phyloP scores from a whole-genome alignment of 176 grass and related monocot genomes.

The Stipa capillata region DNA sequence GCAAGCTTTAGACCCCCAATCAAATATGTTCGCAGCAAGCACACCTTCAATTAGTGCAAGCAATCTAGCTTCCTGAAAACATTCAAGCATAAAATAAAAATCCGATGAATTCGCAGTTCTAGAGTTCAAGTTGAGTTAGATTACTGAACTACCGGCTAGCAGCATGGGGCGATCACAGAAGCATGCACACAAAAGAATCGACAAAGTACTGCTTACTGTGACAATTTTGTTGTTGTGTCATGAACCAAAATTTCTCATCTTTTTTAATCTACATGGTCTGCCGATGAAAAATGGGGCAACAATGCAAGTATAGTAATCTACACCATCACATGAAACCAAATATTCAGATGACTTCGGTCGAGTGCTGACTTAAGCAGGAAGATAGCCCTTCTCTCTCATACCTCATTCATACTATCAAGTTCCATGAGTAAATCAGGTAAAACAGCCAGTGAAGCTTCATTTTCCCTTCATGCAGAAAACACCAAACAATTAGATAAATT shows the following conservation, averaged over 20 bases:
- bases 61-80: conserved; percentile 79
- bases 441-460: conserved; percentile 97
- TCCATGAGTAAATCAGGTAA: conserved; percentile 94
- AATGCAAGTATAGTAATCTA: too few species aligned
- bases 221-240: neutral
- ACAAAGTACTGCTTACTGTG: conserved; percentile 6
- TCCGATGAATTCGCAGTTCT: conserved; percentile 13
- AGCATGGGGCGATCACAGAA: neutral
- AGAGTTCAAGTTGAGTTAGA: neutral
- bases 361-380: conserved; percentile 8
- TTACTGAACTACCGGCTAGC: neutral
- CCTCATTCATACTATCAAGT: conserved; percentile 96
- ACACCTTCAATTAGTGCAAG: conserved; percentile 89
- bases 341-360: neutral
- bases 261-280: neutral
- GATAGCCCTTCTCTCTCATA: conserved; percentile 17
- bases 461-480: conserved; percentile 63
- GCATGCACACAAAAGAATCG: neutral
- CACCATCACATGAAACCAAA: neutral
- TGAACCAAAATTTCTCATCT: neutral
- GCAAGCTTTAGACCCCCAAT: conserved; percentile 97
- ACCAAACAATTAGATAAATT: neutral
- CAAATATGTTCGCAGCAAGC: conserved; percentile 98
- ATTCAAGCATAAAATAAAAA: conserved; percentile 10
- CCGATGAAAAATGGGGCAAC: conserved; percentile 30